Evolutionary conservation across 345 rosid genomes (phyloP), one percentile per base, ranked within the genome.

Genomic region (Draba incana): DNA sequence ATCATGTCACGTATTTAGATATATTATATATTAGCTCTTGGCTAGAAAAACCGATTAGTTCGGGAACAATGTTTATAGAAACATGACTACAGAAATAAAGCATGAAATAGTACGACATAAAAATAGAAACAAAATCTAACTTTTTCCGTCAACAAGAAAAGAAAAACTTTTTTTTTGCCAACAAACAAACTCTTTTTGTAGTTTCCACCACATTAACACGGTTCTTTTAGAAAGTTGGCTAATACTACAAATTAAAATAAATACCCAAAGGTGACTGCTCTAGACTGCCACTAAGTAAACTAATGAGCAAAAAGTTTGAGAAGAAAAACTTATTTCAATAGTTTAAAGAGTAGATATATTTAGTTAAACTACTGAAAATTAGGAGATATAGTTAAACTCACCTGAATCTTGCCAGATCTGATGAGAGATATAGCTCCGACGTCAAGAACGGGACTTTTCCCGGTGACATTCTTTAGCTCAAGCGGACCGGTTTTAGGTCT

Each of bases 381-480:
- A 20, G 31, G 31, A 63, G 13, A 56, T 42, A 11, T 39, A 25
- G 10, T 25, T n/a, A 52, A 20, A 30, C 51, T 62, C 70, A 87
- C 94, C 87, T 82, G 79, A 73, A 85, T 88, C 62, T 77, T 78
- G 31, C 91, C 89, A 20, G 85, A 74, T 62, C 72, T 83, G 12
- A 88, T 84, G 65, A 77, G 84, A 3, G 82, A 67, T 14, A 83
- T 76, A 15, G 89, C 81, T 38, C 94, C 94, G 16, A 80, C 83
- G 46, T 88, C 94, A 35, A 88, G 79, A 62, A 85, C 91, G 12
- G 94, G 94, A 53, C 82, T 84, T 70, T 83, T 88, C 13, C 94
- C 94, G 27, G 80, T 69, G 5, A 78, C 68, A 20, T 71, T 85
- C 72, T 88, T 88, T 11, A 77, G 78, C 69, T 83, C 84, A n/a